Evolutionary conservation across 805 yeast genomes (phyloP).

Genomic region (Nakazawaea populi): DNA sequence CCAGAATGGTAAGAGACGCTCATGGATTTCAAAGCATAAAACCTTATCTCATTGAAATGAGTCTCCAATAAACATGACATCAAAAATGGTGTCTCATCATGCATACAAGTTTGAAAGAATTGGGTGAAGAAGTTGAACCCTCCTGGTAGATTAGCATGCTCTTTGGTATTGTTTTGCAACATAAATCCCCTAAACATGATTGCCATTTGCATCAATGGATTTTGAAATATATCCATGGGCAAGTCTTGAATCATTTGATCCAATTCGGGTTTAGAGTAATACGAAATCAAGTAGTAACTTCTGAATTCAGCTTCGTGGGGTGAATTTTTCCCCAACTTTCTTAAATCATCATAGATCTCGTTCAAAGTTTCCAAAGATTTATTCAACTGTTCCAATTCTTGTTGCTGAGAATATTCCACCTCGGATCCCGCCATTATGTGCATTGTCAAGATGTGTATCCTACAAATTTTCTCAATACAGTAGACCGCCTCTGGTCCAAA

Average conservation of each 20-base stretch:
- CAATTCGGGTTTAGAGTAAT: slow-evolving; percentile 77
- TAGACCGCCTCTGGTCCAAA: slow-evolving; percentile 91
- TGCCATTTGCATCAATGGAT: slow-evolving; percentile 63
- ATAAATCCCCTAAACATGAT: slow-evolving; percentile 60
- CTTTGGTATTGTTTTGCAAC: slow-evolving; percentile 54
- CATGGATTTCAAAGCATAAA: slow-evolving; percentile 65
- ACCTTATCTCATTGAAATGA: slow-evolving; percentile 73
- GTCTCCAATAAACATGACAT: slow-evolving; percentile 72
- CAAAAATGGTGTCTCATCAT: slow-evolving; percentile 54
- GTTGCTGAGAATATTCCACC: slow-evolving; percentile 83
- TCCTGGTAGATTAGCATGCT: slow-evolving; percentile 48
- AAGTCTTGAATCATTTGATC: slow-evolving; percentile 69
- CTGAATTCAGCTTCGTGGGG: slow-evolving; percentile 92
- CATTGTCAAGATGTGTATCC: slow-evolving; percentile 76
- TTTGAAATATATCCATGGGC: slow-evolving; percentile 50
- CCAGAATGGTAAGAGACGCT: slow-evolving; percentile 62
- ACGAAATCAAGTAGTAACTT: slow-evolving; percentile 77
- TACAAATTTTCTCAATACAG: slow-evolving; percentile 85
- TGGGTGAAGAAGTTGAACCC: slow-evolving; percentile 53
- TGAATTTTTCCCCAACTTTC: slow-evolving; percentile 53
- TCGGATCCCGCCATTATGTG: slow-evolving; percentile 78
- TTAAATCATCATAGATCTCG: slow-evolving; percentile 79
- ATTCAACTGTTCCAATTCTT: slow-evolving; percentile 90
- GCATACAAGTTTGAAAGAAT: slow-evolving; percentile 54
- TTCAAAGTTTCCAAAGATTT: slow-evolving; percentile 84